Conservation (phyloP, 331 rosid species). For the Quercus tomentella region DNA sequence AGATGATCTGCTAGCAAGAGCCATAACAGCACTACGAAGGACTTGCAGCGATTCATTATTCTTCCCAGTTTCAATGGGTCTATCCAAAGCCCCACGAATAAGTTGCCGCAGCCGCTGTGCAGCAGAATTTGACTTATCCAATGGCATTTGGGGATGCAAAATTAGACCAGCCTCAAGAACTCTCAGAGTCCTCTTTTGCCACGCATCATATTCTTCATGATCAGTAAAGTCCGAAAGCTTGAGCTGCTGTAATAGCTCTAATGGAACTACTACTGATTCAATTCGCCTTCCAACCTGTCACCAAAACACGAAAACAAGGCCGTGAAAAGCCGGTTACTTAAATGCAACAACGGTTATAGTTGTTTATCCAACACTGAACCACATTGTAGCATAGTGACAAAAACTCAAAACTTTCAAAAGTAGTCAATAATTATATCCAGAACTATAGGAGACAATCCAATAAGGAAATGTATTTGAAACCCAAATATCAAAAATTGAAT, state of each 20-base stretch:
- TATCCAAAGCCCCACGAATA: constrained; percentile 62
- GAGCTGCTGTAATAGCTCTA: constrained; percentile 88
- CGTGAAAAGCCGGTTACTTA: not conserved
- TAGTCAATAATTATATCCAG: not conserved
- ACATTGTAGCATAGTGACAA: not conserved
- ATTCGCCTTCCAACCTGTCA: constrained; percentile 78
- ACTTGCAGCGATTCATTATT: constrained; percentile 71
- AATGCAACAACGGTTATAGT: too few species aligned
- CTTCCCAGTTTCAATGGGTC: constrained; percentile 71
- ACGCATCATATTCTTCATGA: constrained; percentile 69
- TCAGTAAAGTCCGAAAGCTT: constrained; percentile 74
- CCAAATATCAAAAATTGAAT: too few species aligned
- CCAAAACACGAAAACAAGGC: constrained; percentile 7
- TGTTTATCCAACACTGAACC: not conserved
- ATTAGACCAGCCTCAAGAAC: constrained; percentile 79
- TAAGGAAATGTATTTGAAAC: not conserved
- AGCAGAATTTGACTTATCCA: constrained; percentile 54
- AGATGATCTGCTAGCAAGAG: constrained; percentile 78
- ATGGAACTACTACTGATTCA: constrained; percentile 85
- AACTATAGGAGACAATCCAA: not conserved
- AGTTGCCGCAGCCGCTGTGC: constrained; percentile 65
- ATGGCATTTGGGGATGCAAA: constrained; percentile 60
- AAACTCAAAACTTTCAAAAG: not conserved
- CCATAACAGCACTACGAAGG: constrained; percentile 67
- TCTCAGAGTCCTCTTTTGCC: constrained; percentile 86